Percentiles rank a stretch among this genome's conserved stretches.
Conservation (phyloP, 2,329 filamentous ascomycete species). For the Geosmithia morbida region DNA sequence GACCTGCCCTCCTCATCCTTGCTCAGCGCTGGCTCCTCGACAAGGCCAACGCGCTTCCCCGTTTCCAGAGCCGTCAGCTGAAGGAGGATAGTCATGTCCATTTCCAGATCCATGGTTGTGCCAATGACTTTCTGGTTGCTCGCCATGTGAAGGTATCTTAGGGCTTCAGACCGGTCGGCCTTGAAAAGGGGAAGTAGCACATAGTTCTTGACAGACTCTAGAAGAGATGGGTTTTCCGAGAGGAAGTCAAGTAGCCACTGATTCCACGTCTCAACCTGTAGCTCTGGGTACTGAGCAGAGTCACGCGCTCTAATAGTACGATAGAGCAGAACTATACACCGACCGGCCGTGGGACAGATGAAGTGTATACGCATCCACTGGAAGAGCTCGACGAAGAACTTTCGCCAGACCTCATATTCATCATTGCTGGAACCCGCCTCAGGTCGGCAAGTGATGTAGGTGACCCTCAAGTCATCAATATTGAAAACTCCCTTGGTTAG, state of each 20-base stretch:
- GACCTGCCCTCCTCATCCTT: slow-evolving; percentile 4
- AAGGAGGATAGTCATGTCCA: slow-evolving; percentile 40
- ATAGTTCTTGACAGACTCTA: slow-evolving; percentile 51
- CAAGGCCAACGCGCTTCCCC: slow-evolving; percentile 54
- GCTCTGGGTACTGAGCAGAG: slow-evolving; percentile 9
- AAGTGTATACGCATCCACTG: slow-evolving; percentile 42
- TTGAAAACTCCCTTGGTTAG: slow-evolving; percentile 44
- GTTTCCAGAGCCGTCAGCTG: slow-evolving; percentile 55
- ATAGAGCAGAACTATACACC: slow-evolving; percentile 44
- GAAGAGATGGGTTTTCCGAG: slow-evolving; percentile 28
- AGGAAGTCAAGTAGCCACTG: slow-evolving; percentile 39
- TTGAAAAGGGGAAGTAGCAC: slow-evolving; percentile 49
- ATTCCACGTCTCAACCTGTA: slow-evolving; percentile 33
- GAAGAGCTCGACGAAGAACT: slow-evolving; percentile 32
- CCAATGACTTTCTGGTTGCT: slow-evolving; percentile 33
- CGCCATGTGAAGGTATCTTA: slow-evolving; percentile 43
- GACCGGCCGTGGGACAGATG: slow-evolving; percentile 44
- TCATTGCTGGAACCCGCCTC: not conserved
- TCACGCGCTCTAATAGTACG: slow-evolving; percentile 23
- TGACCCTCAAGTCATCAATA: slow-evolving; percentile 26
- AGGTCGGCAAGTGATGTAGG: slow-evolving; percentile 16
- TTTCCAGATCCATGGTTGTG: slow-evolving; percentile 26
- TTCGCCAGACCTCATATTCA: slow-evolving; percentile 28
- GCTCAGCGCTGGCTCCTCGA: slow-evolving; percentile 43
- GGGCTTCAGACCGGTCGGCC: slow-evolving; percentile 34